phyloP scores from a whole-genome alignment of 495 filamentous ascomycete genomes.

The Pseudevernia furfuracea region DNA sequence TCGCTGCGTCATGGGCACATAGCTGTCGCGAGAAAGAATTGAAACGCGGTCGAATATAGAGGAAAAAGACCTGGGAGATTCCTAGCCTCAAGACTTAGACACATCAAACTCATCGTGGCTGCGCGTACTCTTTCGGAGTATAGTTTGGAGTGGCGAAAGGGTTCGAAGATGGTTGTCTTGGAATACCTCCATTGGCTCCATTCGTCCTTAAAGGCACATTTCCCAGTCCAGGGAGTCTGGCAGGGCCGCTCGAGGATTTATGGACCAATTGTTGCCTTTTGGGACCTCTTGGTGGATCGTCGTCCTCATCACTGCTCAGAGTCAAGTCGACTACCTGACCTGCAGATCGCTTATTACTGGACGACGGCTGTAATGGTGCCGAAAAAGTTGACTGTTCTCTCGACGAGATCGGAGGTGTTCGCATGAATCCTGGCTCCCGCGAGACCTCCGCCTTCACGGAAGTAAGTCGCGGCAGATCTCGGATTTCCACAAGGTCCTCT shows the following conservation, averaged over 20 bases:
- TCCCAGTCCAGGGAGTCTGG: not conserved
- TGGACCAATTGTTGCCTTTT: conserved; percentile 42
- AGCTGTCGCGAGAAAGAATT: not conserved
- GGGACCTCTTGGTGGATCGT: conserved; percentile 49
- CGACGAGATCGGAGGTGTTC: conserved; percentile 48
- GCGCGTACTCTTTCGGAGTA: conserved; percentile 7
- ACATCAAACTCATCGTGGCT: conserved; percentile 9
- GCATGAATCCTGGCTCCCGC: conserved; percentile 32
- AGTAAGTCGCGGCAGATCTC: conserved; percentile 40
- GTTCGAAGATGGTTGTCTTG: conserved; percentile 7
- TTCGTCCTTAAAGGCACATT: conserved; percentile 5
- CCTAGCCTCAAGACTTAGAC: not conserved
- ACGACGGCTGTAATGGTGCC: conserved; percentile 30
- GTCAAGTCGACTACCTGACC: conserved; percentile 73
- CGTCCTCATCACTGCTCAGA: conserved; percentile 65
- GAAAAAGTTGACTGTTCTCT: conserved; percentile 46
- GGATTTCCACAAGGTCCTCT: conserved; percentile 64
- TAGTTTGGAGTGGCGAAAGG: conserved; percentile 8
- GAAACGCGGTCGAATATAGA: not conserved
- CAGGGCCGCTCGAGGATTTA: conserved; percentile 8
- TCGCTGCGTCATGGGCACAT: not conserved
- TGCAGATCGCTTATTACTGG: conserved; percentile 54
- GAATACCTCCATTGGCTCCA: conserved; percentile 3
- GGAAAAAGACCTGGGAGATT: not conserved
- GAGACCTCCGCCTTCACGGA: conserved; percentile 42